Percentiles rank a stretch among this genome's conserved stretches.
These are phyloP conservation scores for Lyophyllum decastes DNA, from an alignment of 768 basidiomycete species.

Conservation along the genomic window DNA sequence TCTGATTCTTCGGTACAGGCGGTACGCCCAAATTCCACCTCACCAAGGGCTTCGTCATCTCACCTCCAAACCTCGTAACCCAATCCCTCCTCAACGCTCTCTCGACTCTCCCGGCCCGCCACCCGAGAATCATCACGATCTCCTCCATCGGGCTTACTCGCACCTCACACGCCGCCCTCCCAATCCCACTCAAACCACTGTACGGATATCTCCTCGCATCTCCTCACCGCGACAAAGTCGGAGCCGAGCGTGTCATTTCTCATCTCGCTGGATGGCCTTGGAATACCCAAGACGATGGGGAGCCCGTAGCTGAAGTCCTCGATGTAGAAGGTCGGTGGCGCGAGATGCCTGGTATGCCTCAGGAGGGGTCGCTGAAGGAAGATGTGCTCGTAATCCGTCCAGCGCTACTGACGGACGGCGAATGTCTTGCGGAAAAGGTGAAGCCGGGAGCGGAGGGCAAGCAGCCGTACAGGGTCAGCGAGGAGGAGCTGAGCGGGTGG, in stretches of 20 bases:
- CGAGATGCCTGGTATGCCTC: constrained; percentile 44
- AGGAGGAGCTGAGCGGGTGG: constrained; percentile 45
- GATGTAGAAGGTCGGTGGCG: constrained; percentile 47
- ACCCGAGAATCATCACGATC: constrained; percentile 51
- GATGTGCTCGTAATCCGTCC: constrained; percentile 53
- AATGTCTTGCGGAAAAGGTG: constrained; percentile 42
- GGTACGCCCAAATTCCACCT: constrained; percentile 46
- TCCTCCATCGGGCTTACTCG: constrained; percentile 54
- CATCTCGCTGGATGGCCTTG: constrained; percentile 55
- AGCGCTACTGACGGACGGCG: constrained; percentile 59
- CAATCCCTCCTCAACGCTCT: constrained; percentile 56
- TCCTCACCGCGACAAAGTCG: constrained; percentile 65
- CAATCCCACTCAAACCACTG: constrained; percentile 47
- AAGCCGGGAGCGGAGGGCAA: background rate
- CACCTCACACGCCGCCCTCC: constrained; percentile 44
- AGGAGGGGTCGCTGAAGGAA: constrained; percentile 41
- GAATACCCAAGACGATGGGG: constrained; percentile 37
- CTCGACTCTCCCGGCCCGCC: constrained; percentile 47
- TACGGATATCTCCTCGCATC: constrained; percentile 44
- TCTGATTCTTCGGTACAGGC: constrained; percentile 32
- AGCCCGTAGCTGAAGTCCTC: constrained; percentile 44
- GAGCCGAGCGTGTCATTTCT: constrained; percentile 50
- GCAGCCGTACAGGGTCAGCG: constrained; percentile 49
- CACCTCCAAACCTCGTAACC: constrained; percentile 60
- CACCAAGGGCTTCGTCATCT: constrained; percentile 48